phyloP scores from a whole-genome alignment of 176 grass and related monocot genomes.

The Tillandsia leiboldiana region DNA sequence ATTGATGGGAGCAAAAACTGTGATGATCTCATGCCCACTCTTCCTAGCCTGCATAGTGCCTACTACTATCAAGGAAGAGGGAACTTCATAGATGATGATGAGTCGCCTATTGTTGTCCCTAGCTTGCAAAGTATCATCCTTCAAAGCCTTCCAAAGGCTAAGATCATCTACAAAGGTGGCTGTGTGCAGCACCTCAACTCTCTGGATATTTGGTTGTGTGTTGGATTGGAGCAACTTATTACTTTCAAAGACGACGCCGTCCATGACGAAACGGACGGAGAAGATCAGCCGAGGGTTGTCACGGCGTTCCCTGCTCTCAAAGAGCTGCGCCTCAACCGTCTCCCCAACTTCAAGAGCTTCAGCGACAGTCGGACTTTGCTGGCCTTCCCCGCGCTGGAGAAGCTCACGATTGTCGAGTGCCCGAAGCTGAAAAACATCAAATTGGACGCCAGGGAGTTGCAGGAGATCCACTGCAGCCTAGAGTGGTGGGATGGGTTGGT shows the following conservation, averaged over 20 bases:
- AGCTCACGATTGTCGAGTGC: slow-evolving; percentile 57
- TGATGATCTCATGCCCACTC: background rate
- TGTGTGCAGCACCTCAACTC: slow-evolving; percentile 42
- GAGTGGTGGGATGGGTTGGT: slow-evolving; percentile 60
- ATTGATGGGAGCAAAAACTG: slow-evolving; percentile 31
- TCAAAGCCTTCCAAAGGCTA: slow-evolving; percentile 55
- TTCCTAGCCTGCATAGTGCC: slow-evolving; percentile 8
- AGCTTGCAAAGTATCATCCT: slow-evolving; percentile 60
- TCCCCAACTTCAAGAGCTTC: slow-evolving; percentile 38
- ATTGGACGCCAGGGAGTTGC: slow-evolving; percentile 31
- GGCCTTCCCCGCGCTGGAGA: slow-evolving; percentile 43
- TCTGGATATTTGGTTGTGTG: slow-evolving; percentile 58
- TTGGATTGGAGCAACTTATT: slow-evolving; percentile 57
- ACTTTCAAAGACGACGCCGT: slow-evolving; percentile 18
- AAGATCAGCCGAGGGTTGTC: slow-evolving; percentile 8
- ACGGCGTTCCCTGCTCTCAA: slow-evolving; percentile 73
- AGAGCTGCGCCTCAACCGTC: slow-evolving; percentile 45
- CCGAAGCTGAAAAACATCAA: slow-evolving; percentile 49
- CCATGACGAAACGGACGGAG: slow-evolving; percentile 26
- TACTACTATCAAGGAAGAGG: slow-evolving; percentile 20
- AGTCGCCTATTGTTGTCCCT: slow-evolving; percentile 37
- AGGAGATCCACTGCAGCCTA: slow-evolving; percentile 37
- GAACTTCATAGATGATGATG: slow-evolving; percentile 8
- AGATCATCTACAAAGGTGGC: slow-evolving; percentile 56
- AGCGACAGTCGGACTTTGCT: slow-evolving; percentile 35